phyloP scores from a whole-genome alignment of 179 eudicot genomes.

The Beta lomatogona region DNA sequence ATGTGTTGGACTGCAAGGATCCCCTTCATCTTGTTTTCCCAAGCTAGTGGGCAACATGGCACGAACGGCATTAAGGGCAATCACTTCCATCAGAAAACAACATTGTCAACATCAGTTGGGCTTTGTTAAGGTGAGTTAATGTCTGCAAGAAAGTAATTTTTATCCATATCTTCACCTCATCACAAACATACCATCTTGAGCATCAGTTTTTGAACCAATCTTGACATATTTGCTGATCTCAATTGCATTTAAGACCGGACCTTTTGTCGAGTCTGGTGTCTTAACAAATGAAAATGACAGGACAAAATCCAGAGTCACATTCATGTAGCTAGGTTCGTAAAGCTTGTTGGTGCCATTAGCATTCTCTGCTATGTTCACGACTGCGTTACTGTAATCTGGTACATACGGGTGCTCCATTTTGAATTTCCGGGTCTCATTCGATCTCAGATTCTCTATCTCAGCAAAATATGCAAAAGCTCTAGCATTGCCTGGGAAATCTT shows the following conservation, averaged over 20 bases:
- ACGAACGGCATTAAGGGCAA: slow-evolving; percentile 52
- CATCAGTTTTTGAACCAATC: slow-evolving; percentile 64
- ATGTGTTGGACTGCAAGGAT: slow-evolving; percentile 78
- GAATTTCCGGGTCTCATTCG: slow-evolving; percentile 76
- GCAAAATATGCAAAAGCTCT: slow-evolving; percentile 96
- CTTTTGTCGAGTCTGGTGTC: slow-evolving; percentile 81
- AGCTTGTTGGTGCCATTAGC: slow-evolving; percentile 93
- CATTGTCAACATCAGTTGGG: slow-evolving; percentile 20
- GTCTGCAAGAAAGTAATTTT: neutral
- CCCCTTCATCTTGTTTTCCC: slow-evolving; percentile 56
- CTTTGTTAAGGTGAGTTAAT: neutral
- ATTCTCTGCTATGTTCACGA: slow-evolving; percentile 91
- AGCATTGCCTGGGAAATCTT: slow-evolving; percentile 94
- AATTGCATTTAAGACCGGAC: slow-evolving; percentile 84
- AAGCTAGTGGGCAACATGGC: slow-evolving; percentile 44
- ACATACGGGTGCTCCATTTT: slow-evolving; percentile 72
- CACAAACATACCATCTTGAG: slow-evolving; percentile 68
- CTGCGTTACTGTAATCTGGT: slow-evolving; percentile 93
- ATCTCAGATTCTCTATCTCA: slow-evolving; percentile 69
- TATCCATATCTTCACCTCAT: slow-evolving; percentile 3
- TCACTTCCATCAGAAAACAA: slow-evolving; percentile 56
- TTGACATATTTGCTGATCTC: slow-evolving; percentile 79
- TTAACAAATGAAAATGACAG: slow-evolving; percentile 77
- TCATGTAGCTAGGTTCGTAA: slow-evolving; percentile 97
- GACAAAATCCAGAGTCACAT: slow-evolving; percentile 77